phyloP scores from a whole-genome alignment of 169 alveolate species.

The Gregarina niphandrodes region DNA sequence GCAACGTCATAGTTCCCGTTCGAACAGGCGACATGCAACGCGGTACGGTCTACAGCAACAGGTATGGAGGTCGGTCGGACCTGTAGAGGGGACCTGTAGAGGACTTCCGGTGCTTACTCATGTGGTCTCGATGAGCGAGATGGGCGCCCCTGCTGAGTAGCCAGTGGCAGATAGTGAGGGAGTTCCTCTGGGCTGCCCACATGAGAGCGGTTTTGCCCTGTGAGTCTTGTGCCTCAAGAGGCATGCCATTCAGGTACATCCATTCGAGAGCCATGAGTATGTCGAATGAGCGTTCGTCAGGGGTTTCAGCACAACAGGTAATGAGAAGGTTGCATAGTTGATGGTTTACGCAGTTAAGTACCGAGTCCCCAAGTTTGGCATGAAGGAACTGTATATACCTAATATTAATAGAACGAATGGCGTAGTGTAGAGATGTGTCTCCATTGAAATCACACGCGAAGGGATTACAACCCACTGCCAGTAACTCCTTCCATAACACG shows the following conservation, averaged over 20 bases:
- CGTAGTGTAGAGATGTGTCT: slow-evolving; percentile 25
- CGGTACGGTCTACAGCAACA: slow-evolving; percentile 8
- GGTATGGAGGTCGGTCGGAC: not conserved
- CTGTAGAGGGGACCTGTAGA: not conserved
- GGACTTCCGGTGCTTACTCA: no score
- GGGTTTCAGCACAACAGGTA: slow-evolving; percentile 48
- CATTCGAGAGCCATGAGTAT: slow-evolving; percentile 46
- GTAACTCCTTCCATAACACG: no score
- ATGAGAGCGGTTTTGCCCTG: slow-evolving; percentile 57
- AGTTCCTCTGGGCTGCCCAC: slow-evolving; percentile 54
- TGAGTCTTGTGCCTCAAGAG: slow-evolving; percentile 58
- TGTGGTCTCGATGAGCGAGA: slow-evolving; percentile 41
- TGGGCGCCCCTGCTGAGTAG: slow-evolving; percentile 47
- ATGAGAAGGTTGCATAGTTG: slow-evolving; percentile 32
- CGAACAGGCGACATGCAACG: slow-evolving; percentile 33
- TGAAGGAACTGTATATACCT: slow-evolving; percentile 9
- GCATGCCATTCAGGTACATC: slow-evolving; percentile 48
- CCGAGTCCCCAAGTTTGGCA: slow-evolving; percentile 24
- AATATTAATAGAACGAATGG: slow-evolving; percentile 32
- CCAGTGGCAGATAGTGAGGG: slow-evolving; percentile 50
- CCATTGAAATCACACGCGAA: slow-evolving; percentile 28
- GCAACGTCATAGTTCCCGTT: slow-evolving; percentile 24
- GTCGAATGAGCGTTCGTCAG: slow-evolving; percentile 39
- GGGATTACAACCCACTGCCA: slow-evolving; percentile 17
- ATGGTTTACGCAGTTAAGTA: slow-evolving; percentile 8